phyloP scores from a whole-genome alignment of 164 flowering plant species.

The Akebia trifoliata region DNA sequence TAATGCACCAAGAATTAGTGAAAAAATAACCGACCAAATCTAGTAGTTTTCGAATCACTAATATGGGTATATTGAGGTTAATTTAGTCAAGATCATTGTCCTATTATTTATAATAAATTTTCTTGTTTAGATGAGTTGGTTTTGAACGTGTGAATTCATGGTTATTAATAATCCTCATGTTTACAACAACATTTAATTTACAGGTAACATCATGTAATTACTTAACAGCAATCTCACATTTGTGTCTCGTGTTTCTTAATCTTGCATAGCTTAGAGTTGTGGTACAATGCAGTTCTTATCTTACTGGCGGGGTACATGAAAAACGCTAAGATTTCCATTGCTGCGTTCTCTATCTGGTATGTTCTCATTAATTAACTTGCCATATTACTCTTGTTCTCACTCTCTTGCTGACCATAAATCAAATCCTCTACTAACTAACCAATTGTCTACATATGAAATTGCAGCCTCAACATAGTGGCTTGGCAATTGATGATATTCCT shows the following conservation, averaged over 20 bases:
- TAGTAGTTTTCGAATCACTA: too few species aligned
- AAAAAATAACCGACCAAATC: too few species aligned
- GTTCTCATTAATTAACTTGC: neutral
- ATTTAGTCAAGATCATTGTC: too few species aligned
- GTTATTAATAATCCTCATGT: too few species aligned
- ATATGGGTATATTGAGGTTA: too few species aligned
- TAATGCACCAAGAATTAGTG: too few species aligned
- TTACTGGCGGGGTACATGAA: slow-evolving; percentile 35
- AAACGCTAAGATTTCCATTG: slow-evolving; percentile 32
- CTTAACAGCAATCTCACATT: neutral
- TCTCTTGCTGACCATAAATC: neutral
- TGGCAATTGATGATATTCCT: slow-evolving; percentile 34
- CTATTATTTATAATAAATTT: too few species aligned
- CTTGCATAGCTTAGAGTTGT: slow-evolving; percentile 29
- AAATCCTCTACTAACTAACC: neutral
- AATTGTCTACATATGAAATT: neutral
- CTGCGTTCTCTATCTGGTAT: slow-evolving; percentile 37
- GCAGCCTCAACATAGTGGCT: slow-evolving; percentile 32
- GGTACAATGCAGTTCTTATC: slow-evolving; percentile 39
- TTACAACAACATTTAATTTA: too few species aligned
- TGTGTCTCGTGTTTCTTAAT: neutral
- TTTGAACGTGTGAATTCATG: too few species aligned
- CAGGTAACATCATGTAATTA: neutral
- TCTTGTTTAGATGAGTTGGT: too few species aligned
- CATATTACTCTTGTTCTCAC: neutral